Evolutionary conservation across 371 early-diverging fungal genomes (phyloP).

Genomic region (Dinochytrium kinnereticum): DNA sequence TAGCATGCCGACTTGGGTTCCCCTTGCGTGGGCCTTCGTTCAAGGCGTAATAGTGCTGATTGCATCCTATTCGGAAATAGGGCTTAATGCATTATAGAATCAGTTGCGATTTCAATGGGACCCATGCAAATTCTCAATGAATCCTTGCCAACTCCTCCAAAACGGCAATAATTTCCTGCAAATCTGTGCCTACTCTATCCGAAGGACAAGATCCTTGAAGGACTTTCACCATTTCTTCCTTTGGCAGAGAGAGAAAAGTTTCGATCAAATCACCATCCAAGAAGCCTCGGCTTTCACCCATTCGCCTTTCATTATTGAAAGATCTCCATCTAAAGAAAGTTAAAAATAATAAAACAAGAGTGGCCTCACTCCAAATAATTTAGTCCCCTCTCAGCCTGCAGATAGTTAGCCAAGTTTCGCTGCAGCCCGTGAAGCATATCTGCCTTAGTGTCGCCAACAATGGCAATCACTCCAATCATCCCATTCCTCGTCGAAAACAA

Average conservation of each 20-base stretch:
- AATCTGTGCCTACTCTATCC: conserved; percentile 21
- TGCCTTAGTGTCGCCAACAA: conserved; percentile 63
- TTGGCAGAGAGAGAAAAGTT: conserved; percentile 69
- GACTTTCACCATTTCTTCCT: conserved; percentile 66
- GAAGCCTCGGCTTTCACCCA: conserved; percentile 57
- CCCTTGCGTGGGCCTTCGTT: conserved; percentile 28
- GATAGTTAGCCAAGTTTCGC: conserved; percentile 60
- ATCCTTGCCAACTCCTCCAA: conserved; percentile 46
- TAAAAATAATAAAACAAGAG: conserved; percentile 12
- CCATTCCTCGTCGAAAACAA: conserved; percentile 82
- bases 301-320: conserved; percentile 63
- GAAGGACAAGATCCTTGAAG: conserved; percentile 45
- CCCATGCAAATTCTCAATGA: neutral
- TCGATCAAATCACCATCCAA: conserved; percentile 93
- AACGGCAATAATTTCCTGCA: conserved; percentile 46
- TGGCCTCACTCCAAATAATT: conserved; percentile 69
- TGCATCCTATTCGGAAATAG: conserved; percentile 29
- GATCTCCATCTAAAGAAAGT: conserved; percentile 61
- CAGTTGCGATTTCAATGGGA: neutral
- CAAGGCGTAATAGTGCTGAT: conserved; percentile 26
- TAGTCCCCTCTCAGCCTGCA: conserved; percentile 64
- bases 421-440: conserved; percentile 69
- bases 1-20: conserved; percentile 34
- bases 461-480: conserved; percentile 75
- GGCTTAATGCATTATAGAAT: conserved; percentile 28